These are phyloP conservation scores for Aspergillus texensis DNA, from an alignment of 2,329 filamentous ascomycete species.

Conservation along the genomic window DNA sequence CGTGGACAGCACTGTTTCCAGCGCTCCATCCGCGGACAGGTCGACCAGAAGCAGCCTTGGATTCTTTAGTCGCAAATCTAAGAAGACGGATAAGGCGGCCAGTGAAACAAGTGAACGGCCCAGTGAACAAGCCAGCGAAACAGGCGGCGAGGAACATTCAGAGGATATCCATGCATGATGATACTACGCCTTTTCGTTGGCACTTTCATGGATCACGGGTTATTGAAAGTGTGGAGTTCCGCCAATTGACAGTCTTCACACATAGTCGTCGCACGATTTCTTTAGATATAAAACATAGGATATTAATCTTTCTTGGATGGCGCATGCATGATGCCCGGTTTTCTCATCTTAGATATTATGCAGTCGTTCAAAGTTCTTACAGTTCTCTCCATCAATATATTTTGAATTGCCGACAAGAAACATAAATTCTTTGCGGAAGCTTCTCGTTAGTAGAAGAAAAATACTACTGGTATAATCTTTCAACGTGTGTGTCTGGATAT, in stretches of 20 bases:
- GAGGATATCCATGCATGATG: conserved; percentile 40
- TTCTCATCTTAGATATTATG: not conserved
- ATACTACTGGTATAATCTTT: no score
- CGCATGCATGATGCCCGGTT: not conserved
- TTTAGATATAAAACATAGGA: conserved; percentile 1
- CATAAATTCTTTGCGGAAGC: not conserved
- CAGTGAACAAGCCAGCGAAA: conserved; percentile 44
- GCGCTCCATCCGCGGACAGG: conserved; percentile 46
- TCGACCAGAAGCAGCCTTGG: conserved; percentile 48
- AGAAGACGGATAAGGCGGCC: conserved; percentile 44
- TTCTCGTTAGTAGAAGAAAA: not conserved
- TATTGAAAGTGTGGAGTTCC: not conserved
- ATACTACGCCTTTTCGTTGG: not conserved
- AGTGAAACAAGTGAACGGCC: conserved; percentile 49
- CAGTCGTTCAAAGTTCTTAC: not conserved
- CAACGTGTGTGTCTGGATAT: no score
- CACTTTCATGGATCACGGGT: not conserved
- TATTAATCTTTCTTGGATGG: conserved; percentile 4
- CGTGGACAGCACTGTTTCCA: conserved; percentile 45
- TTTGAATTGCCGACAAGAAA: not conserved
- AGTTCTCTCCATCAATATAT: not conserved
- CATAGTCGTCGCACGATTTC: not conserved
- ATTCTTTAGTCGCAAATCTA: conserved; percentile 52
- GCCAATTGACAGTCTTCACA: not conserved
- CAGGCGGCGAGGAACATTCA: conserved; percentile 43